A percentile compares a stretch with the other conserved stretches of the same genome.
phyloP scores from a whole-genome alignment of 345 rosid genomes.

The Camelina laxa region DNA sequence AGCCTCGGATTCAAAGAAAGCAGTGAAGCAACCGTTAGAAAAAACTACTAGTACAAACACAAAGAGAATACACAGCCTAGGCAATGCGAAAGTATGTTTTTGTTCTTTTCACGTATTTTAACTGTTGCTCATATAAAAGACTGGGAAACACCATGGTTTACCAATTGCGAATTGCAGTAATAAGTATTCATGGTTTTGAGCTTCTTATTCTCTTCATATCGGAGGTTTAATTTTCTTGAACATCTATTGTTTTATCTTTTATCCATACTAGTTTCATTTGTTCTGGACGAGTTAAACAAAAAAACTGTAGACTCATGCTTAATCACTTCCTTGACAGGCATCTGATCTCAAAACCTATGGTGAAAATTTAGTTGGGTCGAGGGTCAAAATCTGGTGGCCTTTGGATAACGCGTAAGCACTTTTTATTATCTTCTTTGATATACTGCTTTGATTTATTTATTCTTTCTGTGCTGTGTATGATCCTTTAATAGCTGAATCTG shows the following conservation, averaged over 20 bases:
- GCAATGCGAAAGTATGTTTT: background rate
- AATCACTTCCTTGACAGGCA: conserved; percentile 51
- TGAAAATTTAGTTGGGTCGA: conserved; percentile 68
- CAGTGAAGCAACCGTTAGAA: background rate
- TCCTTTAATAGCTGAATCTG: conserved; percentile 15
- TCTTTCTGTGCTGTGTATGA: conserved; percentile 17
- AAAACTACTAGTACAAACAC: background rate
- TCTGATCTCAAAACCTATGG: conserved; percentile 53
- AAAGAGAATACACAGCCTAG: background rate
- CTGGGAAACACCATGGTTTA: background rate
- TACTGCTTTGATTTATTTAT: background rate
- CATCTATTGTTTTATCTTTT: background rate
- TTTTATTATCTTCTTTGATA: conserved; percentile 1
- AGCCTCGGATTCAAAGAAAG: background rate
- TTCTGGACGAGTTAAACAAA: background rate
- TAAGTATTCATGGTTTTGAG: background rate
- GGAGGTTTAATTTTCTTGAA: background rate
- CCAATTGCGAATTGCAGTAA: background rate
- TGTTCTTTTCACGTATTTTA: background rate
- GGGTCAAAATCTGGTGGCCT: conserved; percentile 94
- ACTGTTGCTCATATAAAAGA: background rate
- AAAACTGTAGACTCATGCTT: conserved; percentile 4
- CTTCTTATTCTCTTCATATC: background rate
- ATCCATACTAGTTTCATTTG: background rate
- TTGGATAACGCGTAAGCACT: conserved; percentile 58